A percentile compares a stretch with the other conserved stretches of the same genome.
phyloP scores from a whole-genome alignment of 306 rosid species.

The Cucumis sativus region DNA sequence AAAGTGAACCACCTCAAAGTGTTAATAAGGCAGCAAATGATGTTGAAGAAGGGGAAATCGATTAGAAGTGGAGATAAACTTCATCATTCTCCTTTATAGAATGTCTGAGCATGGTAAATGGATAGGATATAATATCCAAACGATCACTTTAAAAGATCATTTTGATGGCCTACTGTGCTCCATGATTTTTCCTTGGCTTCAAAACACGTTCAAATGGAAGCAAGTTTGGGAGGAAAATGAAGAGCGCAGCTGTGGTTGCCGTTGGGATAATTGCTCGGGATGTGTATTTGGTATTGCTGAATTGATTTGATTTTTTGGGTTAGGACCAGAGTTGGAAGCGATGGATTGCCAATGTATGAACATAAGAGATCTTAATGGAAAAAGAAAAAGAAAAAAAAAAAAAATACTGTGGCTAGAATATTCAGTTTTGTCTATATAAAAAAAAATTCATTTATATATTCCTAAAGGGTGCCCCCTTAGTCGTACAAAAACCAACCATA shows the following conservation, averaged over 20 bases:
- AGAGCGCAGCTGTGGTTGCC: constrained; percentile 6
- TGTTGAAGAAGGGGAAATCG: constrained; percentile 78
- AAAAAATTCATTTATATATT: not conserved
- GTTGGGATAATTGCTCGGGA: not conserved
- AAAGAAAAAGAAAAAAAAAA: not conserved
- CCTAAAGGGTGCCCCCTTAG: too few relatives aligned
- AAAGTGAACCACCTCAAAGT: constrained; percentile 15
- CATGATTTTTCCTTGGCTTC: constrained; percentile 9
- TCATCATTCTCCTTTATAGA: not conserved
- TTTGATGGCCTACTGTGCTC: not conserved
- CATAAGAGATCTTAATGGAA: not conserved
- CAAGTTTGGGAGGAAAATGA: not conserved
- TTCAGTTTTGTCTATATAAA: constrained; percentile 7
- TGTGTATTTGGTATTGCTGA: not conserved
- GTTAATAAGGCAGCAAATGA: constrained; percentile 37
- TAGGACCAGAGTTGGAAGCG: not conserved
- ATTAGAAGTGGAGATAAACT: constrained; percentile 9
- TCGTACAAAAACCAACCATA: not conserved
- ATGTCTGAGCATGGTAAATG: not conserved
- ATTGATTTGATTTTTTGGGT: constrained; percentile 7
- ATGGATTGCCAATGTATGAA: not conserved
- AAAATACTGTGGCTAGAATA: not conserved
- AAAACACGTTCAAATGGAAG: not conserved
- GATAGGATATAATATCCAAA: not conserved
- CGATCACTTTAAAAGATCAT: not conserved